phyloP scores from a whole-genome alignment of 2,329 filamentous ascomycete species.

The Penicillium sclerotiorum region DNA sequence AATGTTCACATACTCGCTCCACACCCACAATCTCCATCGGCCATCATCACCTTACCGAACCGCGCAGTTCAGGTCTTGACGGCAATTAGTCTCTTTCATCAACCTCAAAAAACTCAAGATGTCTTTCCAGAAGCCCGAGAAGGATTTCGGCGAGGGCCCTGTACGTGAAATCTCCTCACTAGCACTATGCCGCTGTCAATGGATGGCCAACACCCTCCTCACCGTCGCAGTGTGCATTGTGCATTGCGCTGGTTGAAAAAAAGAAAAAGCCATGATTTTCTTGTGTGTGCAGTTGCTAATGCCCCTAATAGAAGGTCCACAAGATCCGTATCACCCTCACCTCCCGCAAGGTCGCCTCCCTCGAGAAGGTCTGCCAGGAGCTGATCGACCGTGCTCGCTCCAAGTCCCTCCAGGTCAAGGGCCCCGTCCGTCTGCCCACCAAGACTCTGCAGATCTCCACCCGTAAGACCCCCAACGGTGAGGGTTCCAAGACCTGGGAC shows the following conservation, averaged over 20 bases:
- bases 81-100: constrained; percentile 43
- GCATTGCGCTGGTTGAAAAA: not conserved
- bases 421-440: constrained; percentile 94
- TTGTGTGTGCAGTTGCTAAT: constrained; percentile 9
- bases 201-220: not conserved
- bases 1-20: constrained; percentile 26
- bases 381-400: constrained; percentile 97
- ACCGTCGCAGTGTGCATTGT: not conserved
- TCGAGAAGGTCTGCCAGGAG: constrained; percentile 98
- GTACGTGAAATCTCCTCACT: constrained; percentile 53
- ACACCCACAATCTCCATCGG: constrained; percentile 30
- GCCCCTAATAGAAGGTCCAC: constrained; percentile 73
- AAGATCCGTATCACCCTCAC: constrained; percentile 98
- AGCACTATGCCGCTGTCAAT: not conserved
- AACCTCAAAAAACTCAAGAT: constrained; percentile 59
- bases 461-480: constrained; percentile 98
- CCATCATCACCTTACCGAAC: constrained; percentile 80
- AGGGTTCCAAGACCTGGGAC: constrained; percentile 99
- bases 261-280: not conserved
- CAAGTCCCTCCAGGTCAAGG: constrained; percentile 99
- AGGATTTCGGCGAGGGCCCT: constrained; percentile 87
- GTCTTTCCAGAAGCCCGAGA: constrained; percentile 95
- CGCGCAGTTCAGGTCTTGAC: constrained; percentile 84
- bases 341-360: constrained; percentile 88
- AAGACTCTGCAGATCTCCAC: constrained; percentile 96